phyloP scores from a whole-genome alignment of 768 basidiomycete genomes.

The Pisolithus marmoratus region DNA sequence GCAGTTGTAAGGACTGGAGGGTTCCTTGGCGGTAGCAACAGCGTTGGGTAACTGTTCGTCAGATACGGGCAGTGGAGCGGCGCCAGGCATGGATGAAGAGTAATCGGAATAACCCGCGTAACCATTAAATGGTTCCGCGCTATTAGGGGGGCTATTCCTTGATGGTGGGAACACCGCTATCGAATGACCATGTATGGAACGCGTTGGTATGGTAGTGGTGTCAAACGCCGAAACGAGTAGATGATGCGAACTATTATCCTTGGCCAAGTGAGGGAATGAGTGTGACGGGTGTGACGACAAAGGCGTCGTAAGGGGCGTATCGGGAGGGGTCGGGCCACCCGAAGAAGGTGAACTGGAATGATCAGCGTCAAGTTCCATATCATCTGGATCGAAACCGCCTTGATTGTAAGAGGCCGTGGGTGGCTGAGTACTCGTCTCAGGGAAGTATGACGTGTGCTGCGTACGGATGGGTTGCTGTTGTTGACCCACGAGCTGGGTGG shows the following conservation, averaged over 20 bases:
- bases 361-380: constrained; percentile 76
- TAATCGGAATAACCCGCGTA: constrained; percentile 68
- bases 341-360: constrained; percentile 51
- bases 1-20: constrained; percentile 37
- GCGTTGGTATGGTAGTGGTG: constrained; percentile 47
- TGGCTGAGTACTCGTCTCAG: constrained; percentile 15
- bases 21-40: constrained; percentile 26
- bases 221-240: constrained; percentile 46
- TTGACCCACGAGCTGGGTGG: constrained; percentile 29
- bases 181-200: constrained; percentile 33
- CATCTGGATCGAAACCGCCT: constrained; percentile 61
- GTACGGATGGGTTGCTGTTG: constrained; percentile 25
- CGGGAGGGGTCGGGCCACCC: constrained; percentile 31
- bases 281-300: constrained; percentile 30
- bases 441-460: constrained; percentile 25
- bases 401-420: constrained; percentile 29
- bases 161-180: constrained; percentile 30
- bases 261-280: constrained; percentile 26
- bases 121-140: constrained; percentile 57
- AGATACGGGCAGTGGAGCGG: constrained; percentile 31
- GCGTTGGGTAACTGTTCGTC: constrained; percentile 23
- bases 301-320: constrained; percentile 41
- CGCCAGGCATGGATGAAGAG: constrained; percentile 56
- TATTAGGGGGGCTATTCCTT: constrained; percentile 21
- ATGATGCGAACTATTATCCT: constrained; percentile 20